Evolutionary conservation across 805 yeast genomes (phyloP).

Genomic region (Wickerhamomyces alni): DNA sequence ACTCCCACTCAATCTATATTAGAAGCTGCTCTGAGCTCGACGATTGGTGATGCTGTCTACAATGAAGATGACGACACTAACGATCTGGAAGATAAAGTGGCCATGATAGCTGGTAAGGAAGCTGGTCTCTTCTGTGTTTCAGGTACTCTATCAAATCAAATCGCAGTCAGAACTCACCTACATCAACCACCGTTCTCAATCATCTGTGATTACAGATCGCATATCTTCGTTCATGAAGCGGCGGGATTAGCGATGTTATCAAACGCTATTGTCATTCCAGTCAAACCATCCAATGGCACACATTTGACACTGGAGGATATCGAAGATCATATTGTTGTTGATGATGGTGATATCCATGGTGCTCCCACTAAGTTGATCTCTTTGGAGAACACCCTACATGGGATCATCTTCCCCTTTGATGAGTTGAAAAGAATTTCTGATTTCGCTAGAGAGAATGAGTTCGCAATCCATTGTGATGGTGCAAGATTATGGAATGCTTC

Average conservation of each 20-base stretch:
- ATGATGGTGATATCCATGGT: conserved; percentile 75
- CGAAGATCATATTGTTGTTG: conserved; percentile 47
- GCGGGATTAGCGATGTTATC: conserved; percentile 86
- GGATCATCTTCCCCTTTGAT: conserved; percentile 74
- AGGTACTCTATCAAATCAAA: conserved; percentile 88
- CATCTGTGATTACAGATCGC: conserved; percentile 79
- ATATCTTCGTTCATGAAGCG: conserved; percentile 77
- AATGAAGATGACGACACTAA: conserved; percentile 72
- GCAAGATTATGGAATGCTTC: conserved; percentile 92
- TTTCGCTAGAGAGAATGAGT: conserved; percentile 57
- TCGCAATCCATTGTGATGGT: conserved; percentile 82
- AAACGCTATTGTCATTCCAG: conserved; percentile 90
- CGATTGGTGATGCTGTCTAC: conserved; percentile 85
- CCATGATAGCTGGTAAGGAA: conserved; percentile 68
- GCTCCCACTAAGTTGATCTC: conserved; percentile 85
- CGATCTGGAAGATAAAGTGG: conserved; percentile 57
- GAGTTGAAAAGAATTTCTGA: conserved; percentile 67
- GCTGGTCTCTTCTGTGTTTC: conserved; percentile 81
- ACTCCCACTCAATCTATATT: conserved; percentile 78
- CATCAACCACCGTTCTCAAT: conserved; percentile 80
- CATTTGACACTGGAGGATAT: conserved; percentile 78
- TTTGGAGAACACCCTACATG: conserved; percentile 82
- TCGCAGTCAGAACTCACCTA: conserved; percentile 75
- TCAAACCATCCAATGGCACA: conserved; percentile 66
- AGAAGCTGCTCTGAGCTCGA: conserved; percentile 47